Evolutionary conservation across 2,329 filamentous ascomycete species (phyloP).

Genomic region (Bipolaris oryzae): DNA sequence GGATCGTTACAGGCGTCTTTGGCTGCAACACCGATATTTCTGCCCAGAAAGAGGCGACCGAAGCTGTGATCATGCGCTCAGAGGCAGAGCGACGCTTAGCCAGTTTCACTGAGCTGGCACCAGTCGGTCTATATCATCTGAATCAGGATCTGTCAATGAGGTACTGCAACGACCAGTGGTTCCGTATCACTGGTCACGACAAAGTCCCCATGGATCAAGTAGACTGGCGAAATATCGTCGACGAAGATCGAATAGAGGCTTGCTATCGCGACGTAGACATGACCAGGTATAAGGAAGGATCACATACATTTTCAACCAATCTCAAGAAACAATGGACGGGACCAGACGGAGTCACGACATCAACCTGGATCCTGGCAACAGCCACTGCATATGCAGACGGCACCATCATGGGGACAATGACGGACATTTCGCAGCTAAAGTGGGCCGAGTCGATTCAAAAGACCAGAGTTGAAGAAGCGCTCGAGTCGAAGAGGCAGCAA

Average conservation of each 20-base stretch:
- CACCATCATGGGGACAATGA: constrained; percentile 36
- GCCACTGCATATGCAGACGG: constrained; percentile 21
- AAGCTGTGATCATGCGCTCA: constrained; percentile 14
- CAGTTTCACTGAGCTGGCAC: constrained; percentile 22
- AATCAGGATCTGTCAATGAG: constrained; percentile 22
- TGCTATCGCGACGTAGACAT: constrained; percentile 8
- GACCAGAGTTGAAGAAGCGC: constrained; percentile 17
- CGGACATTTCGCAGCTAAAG: constrained; percentile 44
- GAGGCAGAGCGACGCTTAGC: constrained; percentile 26
- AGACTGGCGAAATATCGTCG: constrained; percentile 10
- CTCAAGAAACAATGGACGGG: constrained; percentile 25
- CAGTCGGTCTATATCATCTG: constrained; percentile 18
- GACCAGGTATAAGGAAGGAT: background rate
- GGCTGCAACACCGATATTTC: constrained; percentile 35
- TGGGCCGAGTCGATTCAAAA: constrained; percentile 30
- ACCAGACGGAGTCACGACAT: constrained; percentile 19
- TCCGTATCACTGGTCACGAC: constrained; percentile 20
- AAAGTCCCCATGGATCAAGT: constrained; percentile 13
- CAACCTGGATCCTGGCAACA: constrained; percentile 22
- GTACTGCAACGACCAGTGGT: constrained; percentile 31
- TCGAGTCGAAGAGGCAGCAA: constrained; percentile 28
- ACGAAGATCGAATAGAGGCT: constrained; percentile 8
- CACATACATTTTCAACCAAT: constrained; percentile 16
- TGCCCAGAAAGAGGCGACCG: constrained; percentile 30
- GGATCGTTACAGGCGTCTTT: constrained; percentile 25